phyloP scores from a whole-genome alignment of 129 eudicot genomes.

The Logfia minima region DNA sequence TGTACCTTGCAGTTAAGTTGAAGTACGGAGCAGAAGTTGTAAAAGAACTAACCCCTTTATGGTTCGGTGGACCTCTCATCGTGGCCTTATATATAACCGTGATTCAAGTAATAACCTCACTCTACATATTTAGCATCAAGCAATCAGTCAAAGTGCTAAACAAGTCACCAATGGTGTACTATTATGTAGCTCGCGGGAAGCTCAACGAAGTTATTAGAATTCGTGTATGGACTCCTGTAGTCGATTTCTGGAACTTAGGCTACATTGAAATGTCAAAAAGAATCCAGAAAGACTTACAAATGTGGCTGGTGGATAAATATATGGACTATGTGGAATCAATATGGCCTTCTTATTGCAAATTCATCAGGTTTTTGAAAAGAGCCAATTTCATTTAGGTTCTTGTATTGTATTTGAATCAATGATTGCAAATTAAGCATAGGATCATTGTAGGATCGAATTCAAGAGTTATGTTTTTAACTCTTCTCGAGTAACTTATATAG shows the following conservation, averaged over 20 bases:
- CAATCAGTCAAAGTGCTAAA: constrained; percentile 11
- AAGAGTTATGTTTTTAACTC: background rate
- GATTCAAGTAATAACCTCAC: constrained; percentile 10
- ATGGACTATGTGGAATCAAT: constrained; percentile 19
- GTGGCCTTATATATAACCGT: background rate
- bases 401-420: background rate
- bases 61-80: constrained; percentile 16
- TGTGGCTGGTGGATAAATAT: constrained; percentile 11
- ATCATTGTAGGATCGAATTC: constrained; percentile 4
- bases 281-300: background rate
- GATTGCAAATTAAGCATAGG: background rate
- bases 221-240: background rate
- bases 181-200: constrained; percentile 11
- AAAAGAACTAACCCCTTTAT: constrained; percentile 10
- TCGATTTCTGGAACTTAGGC: background rate
- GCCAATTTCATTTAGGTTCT: constrained; percentile 3
- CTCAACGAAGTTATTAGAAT: background rate
- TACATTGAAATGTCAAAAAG: background rate
- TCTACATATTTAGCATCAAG: constrained; percentile 13
- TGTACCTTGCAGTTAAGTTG: constrained; percentile 6
- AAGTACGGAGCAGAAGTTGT: constrained; percentile 15
- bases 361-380: constrained; percentile 11
- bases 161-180: constrained; percentile 6
- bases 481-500: background rate
- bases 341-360: constrained; percentile 22